A percentile compares a stretch with the other conserved stretches of the same genome.
Evolutionary conservation across 805 yeast species (phyloP).

Genomic region (Pichia californica): DNA sequence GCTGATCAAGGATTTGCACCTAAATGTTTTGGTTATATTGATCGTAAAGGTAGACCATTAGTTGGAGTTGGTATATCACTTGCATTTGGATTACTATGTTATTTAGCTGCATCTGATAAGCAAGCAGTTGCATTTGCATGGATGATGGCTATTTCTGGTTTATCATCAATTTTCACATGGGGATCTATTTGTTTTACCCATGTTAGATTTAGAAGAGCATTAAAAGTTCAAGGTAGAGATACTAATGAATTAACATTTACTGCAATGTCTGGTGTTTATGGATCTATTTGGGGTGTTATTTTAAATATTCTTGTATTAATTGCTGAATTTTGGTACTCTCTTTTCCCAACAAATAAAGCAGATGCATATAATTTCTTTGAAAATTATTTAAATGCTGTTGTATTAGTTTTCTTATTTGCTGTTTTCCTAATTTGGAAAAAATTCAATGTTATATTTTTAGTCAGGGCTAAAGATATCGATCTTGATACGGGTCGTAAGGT

Average conservation of each 20-base stretch:
- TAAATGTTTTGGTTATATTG: conserved; percentile 56
- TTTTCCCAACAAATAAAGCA: conserved; percentile 59
- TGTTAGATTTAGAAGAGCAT: conserved; percentile 63
- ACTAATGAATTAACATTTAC: conserved; percentile 60
- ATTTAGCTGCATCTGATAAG: conserved; percentile 53
- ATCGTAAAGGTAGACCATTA: conserved; percentile 72
- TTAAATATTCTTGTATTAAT: conserved; percentile 55
- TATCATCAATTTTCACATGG: conserved; percentile 78
- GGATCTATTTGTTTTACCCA: conserved; percentile 65
- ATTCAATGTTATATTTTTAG: conserved; percentile 36
- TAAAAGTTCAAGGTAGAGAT: conserved; percentile 60
- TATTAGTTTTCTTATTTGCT: conserved; percentile 45
- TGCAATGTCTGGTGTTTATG: conserved; percentile 62
- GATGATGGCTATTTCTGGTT: conserved; percentile 72
- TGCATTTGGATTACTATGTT: conserved; percentile 51
- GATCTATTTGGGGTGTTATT: conserved; percentile 56
- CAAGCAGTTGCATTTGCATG: conserved; percentile 60
- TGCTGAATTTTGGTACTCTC: conserved; percentile 80
- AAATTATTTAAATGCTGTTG: conserved; percentile 58
- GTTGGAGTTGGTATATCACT: conserved; percentile 55
- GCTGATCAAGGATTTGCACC: conserved; percentile 72
- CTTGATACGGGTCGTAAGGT: conserved; percentile 60
- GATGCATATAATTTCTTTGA: conserved; percentile 57
- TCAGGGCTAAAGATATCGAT: conserved; percentile 45
- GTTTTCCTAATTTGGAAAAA: conserved; percentile 33